Percentiles rank a stretch among this genome's conserved stretches.
Evolutionary conservation across 2,329 filamentous ascomycete genomes (phyloP).

Genomic region (Aspergillus felis): DNA sequence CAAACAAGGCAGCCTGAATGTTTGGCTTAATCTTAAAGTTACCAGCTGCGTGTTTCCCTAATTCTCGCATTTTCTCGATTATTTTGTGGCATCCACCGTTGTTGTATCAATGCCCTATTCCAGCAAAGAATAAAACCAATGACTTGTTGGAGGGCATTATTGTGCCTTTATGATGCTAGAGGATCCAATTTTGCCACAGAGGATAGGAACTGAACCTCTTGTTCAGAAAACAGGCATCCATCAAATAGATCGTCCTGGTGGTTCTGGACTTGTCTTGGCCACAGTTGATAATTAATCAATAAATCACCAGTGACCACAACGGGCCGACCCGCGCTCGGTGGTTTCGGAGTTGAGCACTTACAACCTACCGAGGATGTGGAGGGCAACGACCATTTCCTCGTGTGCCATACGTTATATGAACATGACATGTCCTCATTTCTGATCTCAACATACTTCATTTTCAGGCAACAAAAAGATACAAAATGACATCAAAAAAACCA

Average conservation of each 20-base stretch:
- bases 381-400: neutral
- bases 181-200: neutral
- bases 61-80: no score
- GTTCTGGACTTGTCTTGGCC: neutral
- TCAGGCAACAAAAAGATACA: neutral
- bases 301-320: neutral
- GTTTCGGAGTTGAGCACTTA: neutral
- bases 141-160: no score
- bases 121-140: no score
- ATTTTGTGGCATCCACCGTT: neutral
- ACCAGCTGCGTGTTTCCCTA: neutral
- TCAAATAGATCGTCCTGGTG: neutral
- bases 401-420: neutral
- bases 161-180: neutral
- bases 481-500: slow-evolving; percentile 18
- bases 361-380: slow-evolving; percentile 8
- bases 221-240: neutral
- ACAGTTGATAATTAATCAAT: neutral
- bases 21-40: neutral
- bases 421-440: neutral
- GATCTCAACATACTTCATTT: neutral
- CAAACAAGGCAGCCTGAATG: neutral
- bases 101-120: neutral
- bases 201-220: neutral
- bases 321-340: slow-evolving; percentile 14